phyloP scores from a whole-genome alignment of 1,284 basidiomycete genomes.

The Irpex lacteus region DNA sequence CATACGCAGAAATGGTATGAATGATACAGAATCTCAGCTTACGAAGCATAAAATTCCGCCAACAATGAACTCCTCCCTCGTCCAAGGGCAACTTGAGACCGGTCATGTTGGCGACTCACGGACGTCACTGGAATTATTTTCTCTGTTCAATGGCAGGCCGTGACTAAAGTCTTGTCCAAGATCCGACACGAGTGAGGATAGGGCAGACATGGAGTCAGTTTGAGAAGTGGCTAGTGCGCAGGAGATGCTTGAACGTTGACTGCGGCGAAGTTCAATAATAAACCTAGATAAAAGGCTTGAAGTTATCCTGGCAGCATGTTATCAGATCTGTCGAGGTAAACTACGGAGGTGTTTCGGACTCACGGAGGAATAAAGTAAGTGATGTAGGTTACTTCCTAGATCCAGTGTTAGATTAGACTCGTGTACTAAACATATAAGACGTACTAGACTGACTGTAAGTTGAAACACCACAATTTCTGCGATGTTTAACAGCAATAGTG shows the following conservation, averaged over 20 bases:
- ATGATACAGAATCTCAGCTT: too few species aligned
- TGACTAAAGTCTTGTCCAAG: neutral
- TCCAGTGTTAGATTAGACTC: neutral
- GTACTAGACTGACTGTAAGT: neutral
- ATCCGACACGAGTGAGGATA: neutral
- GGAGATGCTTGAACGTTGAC: neutral
- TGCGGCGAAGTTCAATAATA: neutral
- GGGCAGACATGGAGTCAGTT: neutral
- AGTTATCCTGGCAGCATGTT: neutral
- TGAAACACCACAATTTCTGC: neutral
- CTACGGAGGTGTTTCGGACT: neutral
- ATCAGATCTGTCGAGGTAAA: neutral
- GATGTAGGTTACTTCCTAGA: neutral
- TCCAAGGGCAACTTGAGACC: too few species aligned
- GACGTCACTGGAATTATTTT: neutral
- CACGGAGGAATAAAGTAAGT: neutral
- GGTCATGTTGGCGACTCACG: too few species aligned
- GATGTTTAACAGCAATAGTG: neutral
- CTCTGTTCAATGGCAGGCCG: neutral
- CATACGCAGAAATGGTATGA: too few species aligned
- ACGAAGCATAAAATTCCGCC: too few species aligned
- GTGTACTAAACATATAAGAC: neutral
- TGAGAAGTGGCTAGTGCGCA: neutral
- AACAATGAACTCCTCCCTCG: too few species aligned
- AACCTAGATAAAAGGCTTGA: neutral